phyloP scores from a whole-genome alignment of 148 eudicot genomes.

The Camellia sinensis region DNA sequence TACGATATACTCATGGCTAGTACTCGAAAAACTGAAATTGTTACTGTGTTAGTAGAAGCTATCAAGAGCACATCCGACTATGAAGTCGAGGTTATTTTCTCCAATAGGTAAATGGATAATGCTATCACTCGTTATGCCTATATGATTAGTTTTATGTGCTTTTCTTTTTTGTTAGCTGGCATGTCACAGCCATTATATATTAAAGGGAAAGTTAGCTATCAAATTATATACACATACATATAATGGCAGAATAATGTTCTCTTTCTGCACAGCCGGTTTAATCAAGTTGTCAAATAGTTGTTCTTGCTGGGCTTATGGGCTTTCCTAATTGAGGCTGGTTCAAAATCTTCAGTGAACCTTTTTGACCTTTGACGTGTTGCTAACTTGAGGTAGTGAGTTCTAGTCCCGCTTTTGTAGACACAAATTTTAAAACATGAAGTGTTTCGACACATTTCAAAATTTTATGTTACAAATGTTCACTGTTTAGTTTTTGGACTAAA shows the following conservation, averaged over 20 bases:
- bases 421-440: too few species aligned
- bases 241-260: background rate
- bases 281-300: background rate
- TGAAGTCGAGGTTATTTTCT: conserved; percentile 70
- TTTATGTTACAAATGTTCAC: too few species aligned
- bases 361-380: background rate
- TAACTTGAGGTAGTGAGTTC: too few species aligned
- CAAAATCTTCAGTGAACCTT: background rate
- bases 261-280: background rate
- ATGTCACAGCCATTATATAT: background rate
- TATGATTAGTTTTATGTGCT: background rate
- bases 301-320: background rate
- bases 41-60: conserved; percentile 64
- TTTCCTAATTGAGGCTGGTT: background rate
- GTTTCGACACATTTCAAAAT: too few species aligned
- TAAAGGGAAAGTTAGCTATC: background rate
- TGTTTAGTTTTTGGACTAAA: too few species aligned
- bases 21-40: conserved; percentile 88
- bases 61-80: conserved; percentile 66
- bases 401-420: too few species aligned
- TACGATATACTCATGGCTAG: conserved; percentile 94
- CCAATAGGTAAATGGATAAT: conserved; percentile 59
- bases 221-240: background rate
- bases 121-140: background rate
- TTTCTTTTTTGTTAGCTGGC: background rate